phyloP scores from a whole-genome alignment of 495 filamentous ascomycete genomes.

The Glonium stellatum region DNA sequence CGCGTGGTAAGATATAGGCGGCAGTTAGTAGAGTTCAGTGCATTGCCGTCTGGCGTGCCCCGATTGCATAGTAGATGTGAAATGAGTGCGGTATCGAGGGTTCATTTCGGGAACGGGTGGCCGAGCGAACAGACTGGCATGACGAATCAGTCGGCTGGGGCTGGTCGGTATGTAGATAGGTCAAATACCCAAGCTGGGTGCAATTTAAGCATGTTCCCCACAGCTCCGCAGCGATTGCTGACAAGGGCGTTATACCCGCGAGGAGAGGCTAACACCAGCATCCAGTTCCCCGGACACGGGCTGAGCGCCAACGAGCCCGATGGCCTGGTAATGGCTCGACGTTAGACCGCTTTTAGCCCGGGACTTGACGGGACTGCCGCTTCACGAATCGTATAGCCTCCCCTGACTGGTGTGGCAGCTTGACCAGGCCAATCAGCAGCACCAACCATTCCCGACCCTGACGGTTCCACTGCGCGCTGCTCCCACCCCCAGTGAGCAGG shows the following conservation, averaged over 20 bases:
- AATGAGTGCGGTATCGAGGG: too few relatives aligned
- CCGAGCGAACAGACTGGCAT: background rate
- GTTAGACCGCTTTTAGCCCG: constrained; percentile 13
- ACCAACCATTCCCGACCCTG: background rate
- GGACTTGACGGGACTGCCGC: constrained; percentile 20
- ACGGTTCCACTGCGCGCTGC: background rate
- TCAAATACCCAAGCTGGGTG: constrained; percentile 14
- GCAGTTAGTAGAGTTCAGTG: too few relatives aligned
- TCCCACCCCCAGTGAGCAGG: too few relatives aligned
- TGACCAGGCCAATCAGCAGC: background rate
- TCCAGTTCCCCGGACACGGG: constrained; percentile 26
- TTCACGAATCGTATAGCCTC: constrained; percentile 24
- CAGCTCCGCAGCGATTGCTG: background rate
- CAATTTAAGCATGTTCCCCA: background rate
- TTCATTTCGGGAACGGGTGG: background rate
- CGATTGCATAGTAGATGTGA: too few relatives aligned
- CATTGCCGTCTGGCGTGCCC: too few relatives aligned
- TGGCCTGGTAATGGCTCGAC: constrained; percentile 16
- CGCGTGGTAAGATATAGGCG: too few relatives aligned
- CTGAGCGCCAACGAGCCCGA: constrained; percentile 15
- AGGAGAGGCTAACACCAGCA: constrained; percentile 17
- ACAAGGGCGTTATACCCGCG: constrained; percentile 11
- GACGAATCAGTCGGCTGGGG: background rate
- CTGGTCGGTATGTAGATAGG: background rate
- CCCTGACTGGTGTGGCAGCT: background rate